These are phyloP conservation scores for Suillus tomentosus DNA, from an alignment of 768 basidiomycete species.

Conservation along the genomic window DNA sequence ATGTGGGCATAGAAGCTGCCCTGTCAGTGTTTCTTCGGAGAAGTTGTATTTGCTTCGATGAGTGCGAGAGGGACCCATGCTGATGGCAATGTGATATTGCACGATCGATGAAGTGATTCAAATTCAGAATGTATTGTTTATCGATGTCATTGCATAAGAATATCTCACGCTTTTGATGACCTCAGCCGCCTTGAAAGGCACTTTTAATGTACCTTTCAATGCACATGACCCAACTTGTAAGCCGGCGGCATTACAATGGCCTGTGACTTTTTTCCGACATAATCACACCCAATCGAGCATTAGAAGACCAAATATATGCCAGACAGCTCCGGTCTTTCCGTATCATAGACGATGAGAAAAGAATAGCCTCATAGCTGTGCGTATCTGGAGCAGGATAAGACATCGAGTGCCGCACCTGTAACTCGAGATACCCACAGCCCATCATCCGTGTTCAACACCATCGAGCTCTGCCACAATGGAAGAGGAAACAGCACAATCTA, in stretches of 20 bases:
- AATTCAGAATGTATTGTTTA: neutral
- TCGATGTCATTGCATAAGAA: neutral
- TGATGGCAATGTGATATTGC: neutral
- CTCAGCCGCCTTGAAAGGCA: neutral
- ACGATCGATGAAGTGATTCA: no score
- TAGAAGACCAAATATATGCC: neutral
- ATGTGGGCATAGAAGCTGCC: slow-evolving; percentile 1
- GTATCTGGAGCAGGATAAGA: neutral
- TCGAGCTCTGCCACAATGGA: neutral
- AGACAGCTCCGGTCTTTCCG: neutral
- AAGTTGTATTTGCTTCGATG: neutral
- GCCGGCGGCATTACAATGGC: no score
- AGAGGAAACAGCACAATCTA: neutral
- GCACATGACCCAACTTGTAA: no score
- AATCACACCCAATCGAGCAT: neutral
- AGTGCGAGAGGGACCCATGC: neutral
- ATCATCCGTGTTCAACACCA: neutral
- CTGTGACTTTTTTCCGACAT: no score
- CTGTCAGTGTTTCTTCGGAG: neutral
- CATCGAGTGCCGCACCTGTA: neutral
- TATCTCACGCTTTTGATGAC: neutral
- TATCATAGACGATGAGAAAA: neutral
- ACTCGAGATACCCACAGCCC: neutral
- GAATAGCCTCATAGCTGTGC: neutral
- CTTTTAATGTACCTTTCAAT: neutral